A percentile compares a stretch with the other conserved stretches of the same genome.
These are phyloP conservation scores for Arxiozyma telluris DNA, from an alignment of 1,139 yeast species.

Conservation along the genomic window DNA sequence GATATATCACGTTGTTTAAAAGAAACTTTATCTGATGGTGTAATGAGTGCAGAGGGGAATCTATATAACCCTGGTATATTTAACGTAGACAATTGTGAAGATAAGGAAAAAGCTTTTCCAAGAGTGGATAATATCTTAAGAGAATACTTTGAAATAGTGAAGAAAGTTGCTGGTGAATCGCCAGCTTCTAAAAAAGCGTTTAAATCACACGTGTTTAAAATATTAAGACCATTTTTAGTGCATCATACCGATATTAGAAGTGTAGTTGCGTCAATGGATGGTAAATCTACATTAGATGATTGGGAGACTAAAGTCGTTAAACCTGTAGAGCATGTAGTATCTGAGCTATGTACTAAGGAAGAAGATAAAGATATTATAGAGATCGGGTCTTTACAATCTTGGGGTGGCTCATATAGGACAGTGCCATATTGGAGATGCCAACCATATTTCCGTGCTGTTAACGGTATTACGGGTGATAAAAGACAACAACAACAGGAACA, in stretches of 20 bases:
- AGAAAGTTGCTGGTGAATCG: conserved; percentile 37
- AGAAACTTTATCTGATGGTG: conserved; percentile 70
- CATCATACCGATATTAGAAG: conserved; percentile 71
- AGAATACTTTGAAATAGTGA: conserved; percentile 83
- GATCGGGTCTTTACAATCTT: conserved; percentile 47
- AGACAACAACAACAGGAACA: conserved; percentile 22
- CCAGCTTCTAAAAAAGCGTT: conserved; percentile 72
- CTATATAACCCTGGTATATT: conserved; percentile 90
- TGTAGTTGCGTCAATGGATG: conserved; percentile 47
- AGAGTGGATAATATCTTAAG: conserved; percentile 75
- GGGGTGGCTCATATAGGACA: conserved; percentile 76
- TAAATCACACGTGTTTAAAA: conserved; percentile 89
- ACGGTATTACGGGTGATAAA: conserved; percentile 51
- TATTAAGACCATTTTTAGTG: conserved; percentile 68
- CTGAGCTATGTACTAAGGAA: conserved; percentile 40
- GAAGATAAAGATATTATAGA: conserved; percentile 42
- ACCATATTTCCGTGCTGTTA: conserved; percentile 82
- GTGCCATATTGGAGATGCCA: conserved; percentile 98
- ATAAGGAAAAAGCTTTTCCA: conserved; percentile 64
- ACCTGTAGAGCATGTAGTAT: conserved; percentile 59
- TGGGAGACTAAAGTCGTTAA: conserved; percentile 60
- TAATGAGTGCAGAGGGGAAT: conserved; percentile 97
- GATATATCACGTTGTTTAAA: conserved; percentile 63
- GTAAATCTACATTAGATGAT: conserved; percentile 38
- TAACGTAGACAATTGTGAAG: conserved; percentile 27